Conservation (phyloP, 768 basidiomycete genomes). For the Holtermanniella nyarrowii region DNA sequence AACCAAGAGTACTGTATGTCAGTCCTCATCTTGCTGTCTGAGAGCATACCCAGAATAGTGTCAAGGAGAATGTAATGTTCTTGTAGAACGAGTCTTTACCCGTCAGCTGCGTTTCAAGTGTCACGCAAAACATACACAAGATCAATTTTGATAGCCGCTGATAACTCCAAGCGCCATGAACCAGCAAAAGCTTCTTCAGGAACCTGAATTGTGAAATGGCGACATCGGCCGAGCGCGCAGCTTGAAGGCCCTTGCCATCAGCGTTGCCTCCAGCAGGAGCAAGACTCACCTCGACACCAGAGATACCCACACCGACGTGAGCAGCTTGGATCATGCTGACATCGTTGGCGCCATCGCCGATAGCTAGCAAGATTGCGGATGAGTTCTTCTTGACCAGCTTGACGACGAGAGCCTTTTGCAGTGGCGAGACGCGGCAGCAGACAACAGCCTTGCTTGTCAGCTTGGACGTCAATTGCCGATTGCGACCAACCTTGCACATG, state of each 20-base stretch:
- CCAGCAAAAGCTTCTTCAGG: conserved; percentile 85
- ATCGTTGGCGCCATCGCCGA: conserved; percentile 96
- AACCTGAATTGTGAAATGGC: conserved; percentile 96
- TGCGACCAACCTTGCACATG: conserved; percentile 62
- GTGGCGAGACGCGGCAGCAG: conserved; percentile 69
- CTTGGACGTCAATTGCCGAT: neutral
- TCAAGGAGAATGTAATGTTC: conserved; percentile 96
- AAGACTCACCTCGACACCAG: conserved; percentile 73
- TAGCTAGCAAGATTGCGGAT: conserved; percentile 85
- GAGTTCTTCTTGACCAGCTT: conserved; percentile 98
- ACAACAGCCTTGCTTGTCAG: conserved; percentile 36
- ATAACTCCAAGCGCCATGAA: conserved; percentile 99
- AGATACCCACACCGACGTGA: conserved; percentile 94
- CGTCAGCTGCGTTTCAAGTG: neutral
- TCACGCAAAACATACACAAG: conserved; percentile 57
- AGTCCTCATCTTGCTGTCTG: neutral
- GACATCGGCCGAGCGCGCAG: conserved; percentile 91
- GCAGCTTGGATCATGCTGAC: conserved; percentile 99
- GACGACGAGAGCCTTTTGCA: conserved; percentile 95
- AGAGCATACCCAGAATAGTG: conserved; percentile 80
- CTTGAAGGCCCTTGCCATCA: conserved; percentile 72
- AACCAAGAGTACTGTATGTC: conserved; percentile 92
- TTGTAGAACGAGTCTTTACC: conserved; percentile 90
- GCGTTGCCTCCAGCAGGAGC: neutral
- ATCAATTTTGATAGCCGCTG: conserved; percentile 88